Evolutionary conservation across 2,329 filamentous ascomycete genomes (phyloP).

Genomic region (Rhexocercosporidium sp.): DNA sequence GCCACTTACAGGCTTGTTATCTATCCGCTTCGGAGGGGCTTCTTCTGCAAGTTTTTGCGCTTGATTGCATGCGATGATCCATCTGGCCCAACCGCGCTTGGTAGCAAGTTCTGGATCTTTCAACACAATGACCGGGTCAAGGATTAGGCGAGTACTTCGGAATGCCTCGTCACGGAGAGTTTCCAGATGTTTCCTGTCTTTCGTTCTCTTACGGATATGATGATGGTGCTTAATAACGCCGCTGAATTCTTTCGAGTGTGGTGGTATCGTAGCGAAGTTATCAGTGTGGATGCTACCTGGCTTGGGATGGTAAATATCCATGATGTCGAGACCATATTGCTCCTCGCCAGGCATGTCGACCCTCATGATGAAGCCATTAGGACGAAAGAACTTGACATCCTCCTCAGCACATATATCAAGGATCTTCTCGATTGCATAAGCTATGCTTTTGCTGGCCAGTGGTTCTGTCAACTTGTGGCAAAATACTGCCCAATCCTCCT

Average conservation of each 20-base stretch:
- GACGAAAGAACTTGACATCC: slow-evolving; percentile 29
- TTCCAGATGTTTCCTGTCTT: slow-evolving; percentile 5
- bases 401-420: slow-evolving; percentile 27
- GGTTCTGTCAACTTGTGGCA: slow-evolving; percentile 8
- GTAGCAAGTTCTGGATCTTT: slow-evolving; percentile 20
- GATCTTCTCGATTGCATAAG: slow-evolving; percentile 26
- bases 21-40: background rate
- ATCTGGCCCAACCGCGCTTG: slow-evolving; percentile 26
- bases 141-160: slow-evolving; percentile 22
- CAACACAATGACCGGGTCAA: slow-evolving; percentile 27
- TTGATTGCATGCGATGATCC: slow-evolving; percentile 4
- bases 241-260: background rate
- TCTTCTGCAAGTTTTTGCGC: background rate
- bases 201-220: background rate
- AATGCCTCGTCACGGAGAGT: slow-evolving; percentile 18
- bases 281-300: slow-evolving; percentile 12
- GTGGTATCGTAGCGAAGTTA: slow-evolving; percentile 6
- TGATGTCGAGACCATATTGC: slow-evolving; percentile 31
- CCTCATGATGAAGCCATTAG: slow-evolving; percentile 31
- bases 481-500: slow-evolving; percentile 23
- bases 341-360: slow-evolving; percentile 35
- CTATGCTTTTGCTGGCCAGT: slow-evolving; percentile 4
- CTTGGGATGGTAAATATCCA: slow-evolving; percentile 33
- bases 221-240: slow-evolving; percentile 14
- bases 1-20: background rate